A percentile compares a stretch with the other conserved stretches of the same genome.
phyloP scores from a whole-genome alignment of 306 rosid genomes.

The Vigna angularis region DNA sequence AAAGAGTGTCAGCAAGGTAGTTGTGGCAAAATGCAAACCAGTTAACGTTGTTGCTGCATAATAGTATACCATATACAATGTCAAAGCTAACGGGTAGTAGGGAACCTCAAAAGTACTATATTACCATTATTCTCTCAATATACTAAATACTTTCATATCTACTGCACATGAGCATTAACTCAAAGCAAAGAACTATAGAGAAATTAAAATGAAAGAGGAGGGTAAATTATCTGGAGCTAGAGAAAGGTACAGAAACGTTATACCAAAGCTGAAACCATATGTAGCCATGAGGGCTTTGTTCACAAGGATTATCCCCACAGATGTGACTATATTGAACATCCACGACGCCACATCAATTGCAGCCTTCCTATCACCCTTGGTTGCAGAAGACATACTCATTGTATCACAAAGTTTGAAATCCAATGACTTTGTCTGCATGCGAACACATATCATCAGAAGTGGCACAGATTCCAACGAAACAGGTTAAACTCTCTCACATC shows the following conservation, averaged over 20 bases:
- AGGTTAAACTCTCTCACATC: not conserved
- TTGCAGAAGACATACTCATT: constrained; percentile 59
- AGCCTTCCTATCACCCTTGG: constrained; percentile 63
- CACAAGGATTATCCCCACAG: constrained; percentile 79
- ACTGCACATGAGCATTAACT: constrained; percentile 26
- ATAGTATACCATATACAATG: constrained; percentile 35
- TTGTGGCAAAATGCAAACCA: constrained; percentile 80
- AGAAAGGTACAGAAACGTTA: not conserved
- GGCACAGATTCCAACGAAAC: constrained; percentile 28
- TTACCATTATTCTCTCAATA: not conserved
- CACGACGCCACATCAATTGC: constrained; percentile 72
- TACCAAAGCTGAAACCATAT: constrained; percentile 80
- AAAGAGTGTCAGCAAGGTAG: constrained; percentile 65
- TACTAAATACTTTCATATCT: constrained; percentile 24
- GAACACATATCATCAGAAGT: constrained; percentile 30
- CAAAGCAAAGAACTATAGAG: constrained; percentile 1
- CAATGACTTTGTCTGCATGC: constrained; percentile 42
- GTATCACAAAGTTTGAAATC: not conserved
- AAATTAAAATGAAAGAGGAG: constrained; percentile 14
- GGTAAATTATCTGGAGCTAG: not conserved
- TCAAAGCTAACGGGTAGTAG: constrained; percentile 26
- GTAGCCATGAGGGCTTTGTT: constrained; percentile 79
- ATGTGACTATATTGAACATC: constrained; percentile 82
- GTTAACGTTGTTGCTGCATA: constrained; percentile 85
- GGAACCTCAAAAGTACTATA: constrained; percentile 12